phyloP scores from a whole-genome alignment of 306 rosid genomes.

The Pyrus betulifolia region DNA sequence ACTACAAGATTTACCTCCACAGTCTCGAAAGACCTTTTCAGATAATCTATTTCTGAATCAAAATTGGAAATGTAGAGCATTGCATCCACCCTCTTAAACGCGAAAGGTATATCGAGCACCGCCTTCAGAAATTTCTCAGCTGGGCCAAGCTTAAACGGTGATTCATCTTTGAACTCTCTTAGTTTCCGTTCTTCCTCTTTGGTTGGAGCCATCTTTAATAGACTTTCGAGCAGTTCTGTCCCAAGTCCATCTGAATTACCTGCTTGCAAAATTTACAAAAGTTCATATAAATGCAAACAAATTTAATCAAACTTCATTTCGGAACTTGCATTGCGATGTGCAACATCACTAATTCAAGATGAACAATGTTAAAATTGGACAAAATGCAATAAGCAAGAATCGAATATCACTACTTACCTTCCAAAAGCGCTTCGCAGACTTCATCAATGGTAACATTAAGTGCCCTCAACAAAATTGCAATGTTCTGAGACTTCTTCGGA shows the following conservation, averaged over 20 bases:
- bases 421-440: slow-evolving; percentile 83
- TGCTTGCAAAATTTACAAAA: slow-evolving; percentile 17
- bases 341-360: neutral
- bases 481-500: slow-evolving; percentile 93
- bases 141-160: slow-evolving; percentile 76
- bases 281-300: neutral
- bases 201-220: slow-evolving; percentile 89
- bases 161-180: slow-evolving; percentile 63
- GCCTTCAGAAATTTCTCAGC: slow-evolving; percentile 94
- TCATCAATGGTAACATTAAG: slow-evolving; percentile 86
- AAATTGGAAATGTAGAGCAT: slow-evolving; percentile 90
- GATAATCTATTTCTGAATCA: slow-evolving; percentile 84
- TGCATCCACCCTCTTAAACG: slow-evolving; percentile 83
- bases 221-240: slow-evolving; percentile 78
- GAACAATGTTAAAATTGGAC: neutral
- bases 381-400: neutral
- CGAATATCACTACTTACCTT: slow-evolving; percentile 31
- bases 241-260: slow-evolving; percentile 77
- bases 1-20: slow-evolving; percentile 48
- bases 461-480: slow-evolving; percentile 80
- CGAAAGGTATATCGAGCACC: slow-evolving; percentile 78
- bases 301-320: neutral
- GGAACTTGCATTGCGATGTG: neutral
- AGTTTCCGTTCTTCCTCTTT: slow-evolving; percentile 70
- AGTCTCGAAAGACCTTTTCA: slow-evolving; percentile 55